These are phyloP conservation scores for Calocybe indica DNA, from an alignment of 768 basidiomycete species.

Conservation along the genomic window DNA sequence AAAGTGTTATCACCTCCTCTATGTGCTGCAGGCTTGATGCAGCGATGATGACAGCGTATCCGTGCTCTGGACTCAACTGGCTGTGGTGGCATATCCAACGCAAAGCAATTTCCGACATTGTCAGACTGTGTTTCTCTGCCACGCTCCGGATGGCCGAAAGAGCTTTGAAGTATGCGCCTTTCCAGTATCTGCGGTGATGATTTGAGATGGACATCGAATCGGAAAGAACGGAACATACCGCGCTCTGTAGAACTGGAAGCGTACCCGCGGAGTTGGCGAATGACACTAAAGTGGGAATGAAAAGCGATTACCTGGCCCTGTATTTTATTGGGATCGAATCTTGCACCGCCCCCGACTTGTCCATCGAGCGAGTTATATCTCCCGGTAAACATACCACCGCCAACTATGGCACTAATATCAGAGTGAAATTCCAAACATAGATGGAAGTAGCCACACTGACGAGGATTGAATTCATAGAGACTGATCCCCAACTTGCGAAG, in stretches of 20 bases:
- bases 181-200: slow-evolving; percentile 42
- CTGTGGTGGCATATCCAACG: slow-evolving; percentile 63
- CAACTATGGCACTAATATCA: slow-evolving; percentile 44
- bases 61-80: slow-evolving; percentile 36
- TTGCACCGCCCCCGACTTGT: slow-evolving; percentile 41
- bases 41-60: slow-evolving; percentile 56
- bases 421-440: no score
- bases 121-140: slow-evolving; percentile 39
- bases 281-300: no score
- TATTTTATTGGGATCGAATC: slow-evolving; percentile 42
- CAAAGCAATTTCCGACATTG: slow-evolving; percentile 48
- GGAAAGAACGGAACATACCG: no score
- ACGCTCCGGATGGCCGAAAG: slow-evolving; percentile 36
- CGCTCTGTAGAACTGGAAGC: no score
- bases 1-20: slow-evolving; percentile 29
- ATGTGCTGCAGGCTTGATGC: slow-evolving; percentile 54
- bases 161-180: slow-evolving; percentile 45
- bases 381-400: slow-evolving; percentile 54
- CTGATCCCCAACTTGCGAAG: slow-evolving; percentile 52
- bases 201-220: no score
- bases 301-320: slow-evolving; percentile 46
- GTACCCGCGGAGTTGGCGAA: no score
- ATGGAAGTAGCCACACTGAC: no score
- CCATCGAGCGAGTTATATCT: slow-evolving; percentile 37
- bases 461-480: slow-evolving; percentile 51